phyloP scores from a whole-genome alignment of 2,329 filamentous ascomycete genomes.

The Xylariaceae sp. region DNA sequence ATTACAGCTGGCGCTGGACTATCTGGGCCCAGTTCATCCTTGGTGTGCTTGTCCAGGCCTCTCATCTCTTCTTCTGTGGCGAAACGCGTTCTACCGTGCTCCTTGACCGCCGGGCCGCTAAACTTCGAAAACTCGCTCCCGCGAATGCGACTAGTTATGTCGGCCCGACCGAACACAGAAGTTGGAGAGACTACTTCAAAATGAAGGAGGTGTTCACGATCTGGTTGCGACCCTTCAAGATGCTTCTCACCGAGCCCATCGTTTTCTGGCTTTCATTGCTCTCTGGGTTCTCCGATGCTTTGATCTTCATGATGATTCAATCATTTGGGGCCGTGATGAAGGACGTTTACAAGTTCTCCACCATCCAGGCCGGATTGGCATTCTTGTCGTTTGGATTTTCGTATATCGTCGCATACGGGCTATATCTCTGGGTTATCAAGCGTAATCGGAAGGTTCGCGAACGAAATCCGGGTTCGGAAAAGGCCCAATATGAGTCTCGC shows the following conservation, averaged over 20 bases:
- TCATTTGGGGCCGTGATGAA: conserved; percentile 55
- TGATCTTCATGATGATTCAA: conserved; percentile 66
- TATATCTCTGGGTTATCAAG: conserved; percentile 49
- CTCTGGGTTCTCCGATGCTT: conserved; percentile 58
- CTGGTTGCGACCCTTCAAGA: conserved; percentile 59
- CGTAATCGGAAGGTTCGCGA: conserved; percentile 38
- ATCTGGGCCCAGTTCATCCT: conserved; percentile 61
- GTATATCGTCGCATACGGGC: conserved; percentile 56
- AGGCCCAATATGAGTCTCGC: conserved; percentile 58
- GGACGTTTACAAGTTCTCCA: conserved; percentile 53
- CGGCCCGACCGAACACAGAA: conserved; percentile 46
- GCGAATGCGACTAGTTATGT: conserved; percentile 29
- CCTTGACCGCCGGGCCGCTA: conserved; percentile 55
- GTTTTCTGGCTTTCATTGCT: conserved; percentile 56
- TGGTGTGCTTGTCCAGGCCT: conserved; percentile 48
- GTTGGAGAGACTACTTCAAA: conserved; percentile 32
- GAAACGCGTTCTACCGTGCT: conserved; percentile 57
- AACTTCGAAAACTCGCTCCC: conserved; percentile 43
- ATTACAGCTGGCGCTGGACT: conserved; percentile 53
- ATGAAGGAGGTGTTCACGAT: conserved; percentile 43
- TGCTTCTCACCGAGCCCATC: conserved; percentile 61
- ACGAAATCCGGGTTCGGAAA: conserved; percentile 41
- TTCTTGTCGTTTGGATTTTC: conserved; percentile 47
- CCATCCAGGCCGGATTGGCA: conserved; percentile 27
- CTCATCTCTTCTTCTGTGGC: conserved; percentile 52